Conservation (phyloP, 1,284 basidiomycete species). For the Marasmius fiardii region DNA sequence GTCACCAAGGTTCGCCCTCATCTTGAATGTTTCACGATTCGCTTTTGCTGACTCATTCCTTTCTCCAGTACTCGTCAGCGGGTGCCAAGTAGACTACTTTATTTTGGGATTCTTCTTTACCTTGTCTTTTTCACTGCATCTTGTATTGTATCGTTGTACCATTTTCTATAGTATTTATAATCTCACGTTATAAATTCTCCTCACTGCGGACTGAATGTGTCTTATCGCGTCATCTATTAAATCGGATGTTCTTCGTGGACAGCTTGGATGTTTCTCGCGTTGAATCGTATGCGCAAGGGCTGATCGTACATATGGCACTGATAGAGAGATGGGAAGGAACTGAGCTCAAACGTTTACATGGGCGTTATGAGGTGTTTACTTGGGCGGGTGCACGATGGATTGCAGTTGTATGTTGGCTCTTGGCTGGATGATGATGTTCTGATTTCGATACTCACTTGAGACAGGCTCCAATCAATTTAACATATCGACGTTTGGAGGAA, state of each 20-base stretch:
- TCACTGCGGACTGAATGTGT: neutral
- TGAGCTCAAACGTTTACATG: no score
- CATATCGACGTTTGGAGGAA: no score
- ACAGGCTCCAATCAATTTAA: no score
- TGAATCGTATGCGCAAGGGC: no score
- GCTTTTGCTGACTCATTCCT: conserved; percentile 1
- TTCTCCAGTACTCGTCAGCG: conserved; percentile 64
- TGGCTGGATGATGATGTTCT: no score
- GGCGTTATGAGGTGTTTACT: no score
- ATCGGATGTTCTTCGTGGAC: neutral
- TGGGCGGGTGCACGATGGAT: no score
- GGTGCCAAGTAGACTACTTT: conserved; percentile 45
- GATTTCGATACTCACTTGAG: no score
- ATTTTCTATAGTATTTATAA: conserved; percentile 13
- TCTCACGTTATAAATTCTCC: conserved; percentile 4
- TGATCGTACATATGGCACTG: no score
- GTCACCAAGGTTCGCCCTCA: conserved; percentile 39
- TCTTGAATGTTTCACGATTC: neutral
- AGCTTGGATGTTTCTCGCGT: no score
- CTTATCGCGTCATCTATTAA: neutral
- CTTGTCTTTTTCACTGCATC: neutral
- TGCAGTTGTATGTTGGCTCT: no score
- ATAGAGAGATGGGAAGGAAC: no score
- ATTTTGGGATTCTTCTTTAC: conserved; percentile 5
- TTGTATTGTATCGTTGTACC: conserved; percentile 24